Conservation (phyloP, 148 eudicot genomes). For the Amaranthus hypochondriacus region DNA sequence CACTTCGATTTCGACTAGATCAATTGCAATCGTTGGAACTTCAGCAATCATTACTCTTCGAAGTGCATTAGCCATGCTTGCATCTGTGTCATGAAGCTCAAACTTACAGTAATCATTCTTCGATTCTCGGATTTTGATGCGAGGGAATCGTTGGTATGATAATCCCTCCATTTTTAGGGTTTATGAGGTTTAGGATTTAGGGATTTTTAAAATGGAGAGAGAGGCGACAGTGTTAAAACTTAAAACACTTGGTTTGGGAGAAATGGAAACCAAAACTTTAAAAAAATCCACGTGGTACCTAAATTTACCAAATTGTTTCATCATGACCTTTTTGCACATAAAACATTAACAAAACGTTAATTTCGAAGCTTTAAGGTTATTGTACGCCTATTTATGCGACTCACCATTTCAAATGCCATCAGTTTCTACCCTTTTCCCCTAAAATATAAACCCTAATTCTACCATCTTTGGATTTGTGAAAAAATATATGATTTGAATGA, state of each 20-base stretch:
- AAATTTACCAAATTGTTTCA: too few relatives aligned
- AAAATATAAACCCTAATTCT: too few relatives aligned
- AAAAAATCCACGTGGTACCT: too few relatives aligned
- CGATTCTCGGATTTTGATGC: conserved; percentile 68
- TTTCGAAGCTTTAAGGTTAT: too few relatives aligned
- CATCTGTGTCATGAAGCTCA: conserved; percentile 82
- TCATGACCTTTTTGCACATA: too few relatives aligned
- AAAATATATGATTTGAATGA: too few relatives aligned
- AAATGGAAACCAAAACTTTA: too few relatives aligned
- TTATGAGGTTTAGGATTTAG: not conserved
- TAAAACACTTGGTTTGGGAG: conserved; percentile 2
- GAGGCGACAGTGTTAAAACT: not conserved
- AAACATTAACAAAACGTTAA: too few relatives aligned
- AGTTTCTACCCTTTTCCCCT: too few relatives aligned
- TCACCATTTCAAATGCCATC: too few relatives aligned
- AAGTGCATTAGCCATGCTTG: conserved; percentile 82
- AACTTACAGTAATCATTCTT: conserved; percentile 69
- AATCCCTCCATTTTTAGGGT: conserved; percentile 22
- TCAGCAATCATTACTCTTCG: conserved; percentile 97
- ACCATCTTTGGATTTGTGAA: too few relatives aligned
- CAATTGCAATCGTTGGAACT: conserved; percentile 86
- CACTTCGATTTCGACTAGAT: conserved; percentile 87
- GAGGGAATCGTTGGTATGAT: conserved; percentile 78
- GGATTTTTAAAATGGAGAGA: conserved; percentile 5
- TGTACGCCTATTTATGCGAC: too few relatives aligned